Evolutionary conservation across 1,284 basidiomycete species (phyloP), one percentile per base, ranked within the genome.

Genomic region (Porphyrellus sp.): DNA sequence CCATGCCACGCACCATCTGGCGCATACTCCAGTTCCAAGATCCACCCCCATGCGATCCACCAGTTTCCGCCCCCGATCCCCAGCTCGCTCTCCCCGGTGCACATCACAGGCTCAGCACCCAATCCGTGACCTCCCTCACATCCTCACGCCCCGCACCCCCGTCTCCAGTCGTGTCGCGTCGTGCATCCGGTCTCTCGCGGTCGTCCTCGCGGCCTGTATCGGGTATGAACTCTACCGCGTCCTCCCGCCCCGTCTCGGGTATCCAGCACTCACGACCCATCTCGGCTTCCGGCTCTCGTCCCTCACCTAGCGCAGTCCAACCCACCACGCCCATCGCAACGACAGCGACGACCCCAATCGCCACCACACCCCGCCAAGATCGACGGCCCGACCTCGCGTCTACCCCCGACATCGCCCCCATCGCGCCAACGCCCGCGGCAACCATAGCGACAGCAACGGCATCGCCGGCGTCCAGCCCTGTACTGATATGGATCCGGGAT

Each of bases 121-220:
- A 61, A 20, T 66, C 63, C 7, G 49, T 55, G 18, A 63, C 63
- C 16, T 75, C 77, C 3, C 74, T 81, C 43, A 74, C 75, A 1
- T 79, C 82, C 3, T 80, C 76, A 4, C 77, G 85, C 9, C 83
- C 81, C 16, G 85, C 85, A 0, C 86, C 85, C 0, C 81, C 80
- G 1, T 86, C 84, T 2, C 85, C 84, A 11, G 80, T 75, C 5
- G 62, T 76, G 11, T 85, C 84, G 0, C 76, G 83, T 21, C 78
- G 82, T 9, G 65, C 78, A 4, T 83, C 81, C 2, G 70, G 74
- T 8, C 71, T 72, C 18, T 63, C 68, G 11, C 55, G 58, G 31
- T 8, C 61, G 12, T 55, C 70, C 15, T 72, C 63, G 11, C 44
- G 59, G 18, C 58, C 59, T 6, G 57, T 43, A 12, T 65, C 63